Conservation (phyloP, 2,329 filamentous ascomycete species). For the Pseudogymnoascus sp. region DNA sequence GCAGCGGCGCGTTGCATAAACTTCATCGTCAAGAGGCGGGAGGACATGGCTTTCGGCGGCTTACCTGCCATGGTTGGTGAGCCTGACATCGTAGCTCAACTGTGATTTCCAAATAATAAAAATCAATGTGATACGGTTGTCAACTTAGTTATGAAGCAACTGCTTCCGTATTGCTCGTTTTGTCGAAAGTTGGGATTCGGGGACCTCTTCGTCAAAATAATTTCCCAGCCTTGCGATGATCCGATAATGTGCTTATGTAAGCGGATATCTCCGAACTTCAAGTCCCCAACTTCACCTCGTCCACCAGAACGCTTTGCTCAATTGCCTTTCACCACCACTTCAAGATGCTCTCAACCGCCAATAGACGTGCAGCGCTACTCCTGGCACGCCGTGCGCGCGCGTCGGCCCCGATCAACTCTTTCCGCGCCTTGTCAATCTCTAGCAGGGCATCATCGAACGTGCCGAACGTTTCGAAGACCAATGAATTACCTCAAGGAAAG, state of each 20-base stretch:
- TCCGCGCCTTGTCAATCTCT: neutral
- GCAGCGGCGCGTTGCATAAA: constrained; percentile 89
- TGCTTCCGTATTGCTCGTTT: neutral
- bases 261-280: constrained; percentile 3
- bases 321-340: neutral
- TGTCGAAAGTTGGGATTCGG: neutral
- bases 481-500: constrained; percentile 45
- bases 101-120: constrained; percentile 11
- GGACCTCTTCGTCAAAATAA: neutral
- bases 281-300: neutral
- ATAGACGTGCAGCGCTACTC: constrained; percentile 5
- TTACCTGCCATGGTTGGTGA: constrained; percentile 34
- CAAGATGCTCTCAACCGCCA: constrained; percentile 3
- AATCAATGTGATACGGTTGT: neutral
- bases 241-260: neutral
- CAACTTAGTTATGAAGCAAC: neutral
- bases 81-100: constrained; percentile 25
- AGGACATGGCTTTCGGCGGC: constrained; percentile 69
- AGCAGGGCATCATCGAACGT: constrained; percentile 27
- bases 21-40: constrained; percentile 86
- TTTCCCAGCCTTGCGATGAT: constrained; percentile 6
- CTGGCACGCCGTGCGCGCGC: neutral
- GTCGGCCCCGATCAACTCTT: neutral
- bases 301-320: neutral
- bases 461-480: constrained; percentile 42